Evolutionary conservation across 1,284 basidiomycete genomes (phyloP).

Genomic region (Naganishia albida): DNA sequence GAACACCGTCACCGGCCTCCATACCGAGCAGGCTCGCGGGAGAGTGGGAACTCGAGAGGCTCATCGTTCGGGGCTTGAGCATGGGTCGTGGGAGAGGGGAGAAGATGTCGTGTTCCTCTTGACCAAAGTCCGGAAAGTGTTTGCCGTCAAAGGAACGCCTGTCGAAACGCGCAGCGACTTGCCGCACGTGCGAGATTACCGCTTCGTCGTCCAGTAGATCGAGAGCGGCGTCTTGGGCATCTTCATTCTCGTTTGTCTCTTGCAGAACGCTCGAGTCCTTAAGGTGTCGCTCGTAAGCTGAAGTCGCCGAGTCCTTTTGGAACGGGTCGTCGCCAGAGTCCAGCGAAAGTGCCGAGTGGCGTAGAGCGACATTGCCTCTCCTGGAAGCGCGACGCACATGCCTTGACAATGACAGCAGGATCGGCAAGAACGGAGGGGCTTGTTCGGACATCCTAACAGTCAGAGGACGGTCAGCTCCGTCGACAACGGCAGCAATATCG

Average conservation of each 20-base stretch:
- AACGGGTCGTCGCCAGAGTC: neutral
- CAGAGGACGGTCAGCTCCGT: neutral
- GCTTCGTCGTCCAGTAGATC: neutral
- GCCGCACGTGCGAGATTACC: conserved; percentile 4
- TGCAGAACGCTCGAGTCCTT: conserved; percentile 9
- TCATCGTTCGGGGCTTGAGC: conserved; percentile 10
- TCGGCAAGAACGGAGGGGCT: conserved; percentile 26
- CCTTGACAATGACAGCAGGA: conserved; percentile 26
- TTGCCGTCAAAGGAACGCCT: neutral
- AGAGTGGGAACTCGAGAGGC: conserved; percentile 8
- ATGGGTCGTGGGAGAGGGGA: neutral
- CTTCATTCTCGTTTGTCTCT: conserved; percentile 11
- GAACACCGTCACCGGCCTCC: neutral
- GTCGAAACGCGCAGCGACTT: neutral
- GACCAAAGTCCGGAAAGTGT: neutral
- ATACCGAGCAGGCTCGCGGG: neutral
- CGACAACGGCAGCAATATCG: neutral
- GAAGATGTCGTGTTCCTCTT: conserved; percentile 11
- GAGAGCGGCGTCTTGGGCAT: neutral
- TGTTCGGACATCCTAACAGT: neutral
- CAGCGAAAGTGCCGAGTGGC: neutral
- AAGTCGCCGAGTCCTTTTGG: neutral
- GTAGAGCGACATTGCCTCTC: neutral
- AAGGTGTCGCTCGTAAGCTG: neutral
- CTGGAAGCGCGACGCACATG: conserved; percentile 2